A percentile compares a stretch with the other conserved stretches of the same genome.
Conservation (phyloP, 2,329 filamentous ascomycete species). For the Penicillium decumbens region DNA sequence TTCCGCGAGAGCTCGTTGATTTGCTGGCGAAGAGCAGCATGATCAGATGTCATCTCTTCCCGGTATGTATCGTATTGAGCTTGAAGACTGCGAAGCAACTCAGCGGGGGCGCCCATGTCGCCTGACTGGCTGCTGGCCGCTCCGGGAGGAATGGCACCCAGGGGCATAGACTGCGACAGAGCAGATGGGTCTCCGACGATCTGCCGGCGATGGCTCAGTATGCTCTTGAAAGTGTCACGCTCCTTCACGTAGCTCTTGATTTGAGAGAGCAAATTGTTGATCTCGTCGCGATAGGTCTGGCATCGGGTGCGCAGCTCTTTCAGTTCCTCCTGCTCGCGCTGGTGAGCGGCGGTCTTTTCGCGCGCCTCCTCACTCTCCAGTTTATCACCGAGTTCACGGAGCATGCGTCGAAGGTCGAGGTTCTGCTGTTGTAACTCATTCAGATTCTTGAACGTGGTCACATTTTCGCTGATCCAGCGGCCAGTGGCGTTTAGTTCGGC, state of each 20-base stretch:
- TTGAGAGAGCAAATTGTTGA: slow-evolving; percentile 73
- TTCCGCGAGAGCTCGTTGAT: slow-evolving; percentile 75
- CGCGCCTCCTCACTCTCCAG: slow-evolving; percentile 88
- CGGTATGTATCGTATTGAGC: slow-evolving; percentile 84
- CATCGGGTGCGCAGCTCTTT: slow-evolving; percentile 67
- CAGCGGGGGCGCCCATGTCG: slow-evolving; percentile 66
- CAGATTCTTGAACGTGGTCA: slow-evolving; percentile 86
- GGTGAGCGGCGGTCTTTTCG: slow-evolving; percentile 51
- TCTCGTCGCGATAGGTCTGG: slow-evolving; percentile 75
- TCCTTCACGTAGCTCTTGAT: slow-evolving; percentile 93
- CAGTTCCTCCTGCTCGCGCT: slow-evolving; percentile 63
- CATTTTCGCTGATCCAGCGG: slow-evolving; percentile 78
- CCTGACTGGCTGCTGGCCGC: slow-evolving; percentile 42
- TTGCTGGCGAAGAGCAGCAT: slow-evolving; percentile 77
- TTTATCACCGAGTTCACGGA: slow-evolving; percentile 76
- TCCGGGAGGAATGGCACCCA: slow-evolving; percentile 46
- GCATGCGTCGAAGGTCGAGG: slow-evolving; percentile 72
- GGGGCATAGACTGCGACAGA: slow-evolving; percentile 67
- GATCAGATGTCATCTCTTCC: slow-evolving; percentile 76
- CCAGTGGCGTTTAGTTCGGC: slow-evolving; percentile 79
- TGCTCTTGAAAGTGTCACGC: slow-evolving; percentile 94
- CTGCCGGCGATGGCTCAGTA: slow-evolving; percentile 73
- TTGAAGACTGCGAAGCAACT: slow-evolving; percentile 81
- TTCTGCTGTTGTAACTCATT: slow-evolving; percentile 85
- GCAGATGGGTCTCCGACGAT: slow-evolving; percentile 57